Percentiles rank a stretch among this genome's conserved stretches.
Evolutionary conservation across 768 basidiomycete genomes (phyloP).

Genomic region (Dioszegia crocea): DNA sequence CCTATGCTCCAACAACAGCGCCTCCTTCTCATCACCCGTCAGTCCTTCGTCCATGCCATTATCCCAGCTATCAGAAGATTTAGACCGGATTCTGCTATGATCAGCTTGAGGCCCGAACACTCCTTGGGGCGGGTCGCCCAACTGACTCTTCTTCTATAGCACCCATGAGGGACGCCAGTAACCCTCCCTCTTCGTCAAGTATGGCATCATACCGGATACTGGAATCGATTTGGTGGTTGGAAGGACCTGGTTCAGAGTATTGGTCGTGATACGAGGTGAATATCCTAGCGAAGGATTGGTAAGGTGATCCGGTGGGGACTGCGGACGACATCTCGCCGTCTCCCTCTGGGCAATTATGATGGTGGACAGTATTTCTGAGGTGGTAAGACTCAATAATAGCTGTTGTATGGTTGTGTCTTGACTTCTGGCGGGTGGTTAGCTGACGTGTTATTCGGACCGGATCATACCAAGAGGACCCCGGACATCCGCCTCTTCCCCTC

Average conservation of each 20-base stretch:
- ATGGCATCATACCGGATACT: constrained; percentile 34
- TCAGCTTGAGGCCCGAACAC: background rate
- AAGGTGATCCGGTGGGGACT: constrained; percentile 11
- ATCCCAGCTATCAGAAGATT: constrained; percentile 15
- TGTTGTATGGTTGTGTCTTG: too few relatives aligned
- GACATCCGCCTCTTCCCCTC: too few relatives aligned
- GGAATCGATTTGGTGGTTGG: constrained; percentile 28
- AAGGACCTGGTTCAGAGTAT: constrained; percentile 38
- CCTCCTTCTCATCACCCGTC: constrained; percentile 26
- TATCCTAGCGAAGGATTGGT: constrained; percentile 35
- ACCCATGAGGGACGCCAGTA: constrained; percentile 31
- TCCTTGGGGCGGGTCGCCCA: background rate
- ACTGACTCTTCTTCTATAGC: constrained; percentile 33
- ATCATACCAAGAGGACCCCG: too few relatives aligned
- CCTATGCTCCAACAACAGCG: constrained; percentile 37
- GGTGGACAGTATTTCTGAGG: background rate
- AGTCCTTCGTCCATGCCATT: constrained; percentile 25
- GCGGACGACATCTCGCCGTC: constrained; percentile 9
- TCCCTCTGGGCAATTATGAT: too few relatives aligned
- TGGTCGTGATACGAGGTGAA: constrained; percentile 38
- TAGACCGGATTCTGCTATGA: constrained; percentile 20
- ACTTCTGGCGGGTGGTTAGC: too few relatives aligned
- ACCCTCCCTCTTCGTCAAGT: constrained; percentile 34
- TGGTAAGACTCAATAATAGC: too few relatives aligned
- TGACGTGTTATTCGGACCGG: too few relatives aligned